These are phyloP conservation scores for Bipolaris bicolor DNA, from an alignment of 2,329 filamentous ascomycete species.

Conservation along the genomic window DNA sequence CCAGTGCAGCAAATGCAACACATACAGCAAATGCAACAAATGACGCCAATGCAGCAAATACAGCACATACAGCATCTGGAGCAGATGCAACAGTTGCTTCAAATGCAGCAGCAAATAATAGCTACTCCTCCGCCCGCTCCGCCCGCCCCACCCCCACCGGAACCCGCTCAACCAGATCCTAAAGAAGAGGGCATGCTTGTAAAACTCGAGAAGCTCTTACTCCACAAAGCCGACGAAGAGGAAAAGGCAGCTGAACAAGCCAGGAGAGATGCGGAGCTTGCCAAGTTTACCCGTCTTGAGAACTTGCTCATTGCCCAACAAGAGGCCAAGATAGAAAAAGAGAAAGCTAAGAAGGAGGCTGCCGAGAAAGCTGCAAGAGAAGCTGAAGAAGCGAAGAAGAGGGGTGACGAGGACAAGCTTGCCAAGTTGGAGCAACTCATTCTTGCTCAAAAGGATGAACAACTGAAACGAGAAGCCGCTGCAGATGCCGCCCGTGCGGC, in stretches of 20 bases:
- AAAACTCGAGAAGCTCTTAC: slow-evolving; percentile 40
- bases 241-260: slow-evolving; percentile 34
- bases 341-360: slow-evolving; percentile 44
- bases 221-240: slow-evolving; percentile 40
- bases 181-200: slow-evolving; percentile 42
- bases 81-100: slow-evolving; percentile 14
- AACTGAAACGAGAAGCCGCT: slow-evolving; percentile 46
- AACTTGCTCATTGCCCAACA: slow-evolving; percentile 45
- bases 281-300: slow-evolving; percentile 48
- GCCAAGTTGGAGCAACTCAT: slow-evolving; percentile 49
- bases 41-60: slow-evolving; percentile 1
- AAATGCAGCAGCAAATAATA: slow-evolving; percentile 12
- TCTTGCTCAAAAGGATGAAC: slow-evolving; percentile 51
- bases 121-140: slow-evolving; percentile 9
- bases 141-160: slow-evolving; percentile 26
- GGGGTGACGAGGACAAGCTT: slow-evolving; percentile 44
- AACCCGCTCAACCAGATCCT: slow-evolving; percentile 27
- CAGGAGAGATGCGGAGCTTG: slow-evolving; percentile 42
- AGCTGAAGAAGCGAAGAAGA: slow-evolving; percentile 43
- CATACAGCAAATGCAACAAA: background rate
- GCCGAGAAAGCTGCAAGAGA: slow-evolving; percentile 38
- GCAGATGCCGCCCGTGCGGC: slow-evolving; percentile 40
- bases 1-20: slow-evolving; percentile 9
- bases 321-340: slow-evolving; percentile 45
- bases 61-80: slow-evolving; percentile 15